phyloP scores from a whole-genome alignment of 139 green algal genomes.

The Volvox africanus region DNA sequence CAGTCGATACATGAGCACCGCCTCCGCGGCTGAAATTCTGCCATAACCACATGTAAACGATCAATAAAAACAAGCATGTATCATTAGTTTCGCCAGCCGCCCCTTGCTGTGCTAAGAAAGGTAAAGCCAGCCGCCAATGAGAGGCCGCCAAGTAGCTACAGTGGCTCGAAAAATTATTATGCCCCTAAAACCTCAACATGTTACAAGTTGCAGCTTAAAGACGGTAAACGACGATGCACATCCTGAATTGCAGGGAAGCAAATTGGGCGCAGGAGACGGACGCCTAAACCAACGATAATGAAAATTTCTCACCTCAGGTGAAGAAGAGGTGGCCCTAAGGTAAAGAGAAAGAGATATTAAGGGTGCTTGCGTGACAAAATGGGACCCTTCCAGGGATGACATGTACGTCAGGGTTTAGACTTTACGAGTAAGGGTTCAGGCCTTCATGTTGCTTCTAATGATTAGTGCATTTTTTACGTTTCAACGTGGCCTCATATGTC shows the following conservation, averaged over 20 bases:
- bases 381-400: neutral
- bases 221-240: neutral
- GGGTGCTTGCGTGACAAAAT: neutral
- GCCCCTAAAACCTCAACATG: too few relatives aligned
- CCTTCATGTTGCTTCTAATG: too few relatives aligned
- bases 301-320: constrained; percentile 25
- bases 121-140: constrained; percentile 2
- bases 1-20: too few relatives aligned
- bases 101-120: neutral
- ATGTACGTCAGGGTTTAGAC: neutral
- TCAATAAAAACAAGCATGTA: too few relatives aligned
- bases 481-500: too few relatives aligned
- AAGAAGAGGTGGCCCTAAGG: constrained; percentile 46
- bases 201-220: neutral
- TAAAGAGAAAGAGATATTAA: constrained; percentile 15
- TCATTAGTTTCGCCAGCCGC: too few relatives aligned
- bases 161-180: too few relatives aligned
- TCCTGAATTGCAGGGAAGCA: too few relatives aligned
- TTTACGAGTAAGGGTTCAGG: neutral
- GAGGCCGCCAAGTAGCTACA: constrained; percentile 22
- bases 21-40: too few relatives aligned
- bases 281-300: neutral
- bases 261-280: neutral
- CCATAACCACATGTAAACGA: too few relatives aligned
- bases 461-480: too few relatives aligned